Base-by-base conservation (phyloP, 176 grass and related monocot genomes). In the Rhipidocladum racemiflorum region DNA sequence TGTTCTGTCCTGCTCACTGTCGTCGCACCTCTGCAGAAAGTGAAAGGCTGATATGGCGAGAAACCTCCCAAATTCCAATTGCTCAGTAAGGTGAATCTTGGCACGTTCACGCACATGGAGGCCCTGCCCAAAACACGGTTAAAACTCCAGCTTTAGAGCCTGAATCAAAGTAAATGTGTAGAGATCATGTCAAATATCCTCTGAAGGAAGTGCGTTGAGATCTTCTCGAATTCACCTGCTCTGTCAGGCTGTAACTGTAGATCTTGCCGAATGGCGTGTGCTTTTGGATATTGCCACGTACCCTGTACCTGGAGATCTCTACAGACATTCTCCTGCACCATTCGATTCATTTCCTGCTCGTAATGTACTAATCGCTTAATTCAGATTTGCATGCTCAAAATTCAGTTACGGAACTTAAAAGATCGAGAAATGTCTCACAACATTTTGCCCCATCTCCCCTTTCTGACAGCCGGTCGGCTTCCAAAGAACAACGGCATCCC, bases 401-500 rank as follows among this genome's bases (percentile, higher is more conserved):
- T 34, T 34, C 32, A 34, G 32, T 34, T 34, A 34, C 32, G 32
- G 2, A 34, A 34, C 4, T 34, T 34, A 34, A 34, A 34, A 3
- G 32, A 34, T 34, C 32, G 32, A 34, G 32, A 34, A 34, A 34
- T 34, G 32, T 34, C 32, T 84, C 5, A 82, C 46, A 0, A 14
- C 42, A 49, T 23, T 29, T 53, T 45, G 44, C 14, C 34, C 34
- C 32, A 34, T 34, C n/a, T 67, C 42, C 45, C 87, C 7, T 74
- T 42, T 81, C 15, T 81, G 13, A 10, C 87, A 99, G 96, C 96
- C n/a, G 96, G 96, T 28, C 81, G 68, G 38, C 80, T 99, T 34
- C 92, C 96, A 1, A 99, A 95, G 89, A 93, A 91, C 88, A 99
- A 99, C 24, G 92, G 92, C 18, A 76, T 95, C 32, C 61, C 89